Conservation (phyloP, 2,329 filamentous ascomycete genomes). For the Fusarium setosum region DNA sequence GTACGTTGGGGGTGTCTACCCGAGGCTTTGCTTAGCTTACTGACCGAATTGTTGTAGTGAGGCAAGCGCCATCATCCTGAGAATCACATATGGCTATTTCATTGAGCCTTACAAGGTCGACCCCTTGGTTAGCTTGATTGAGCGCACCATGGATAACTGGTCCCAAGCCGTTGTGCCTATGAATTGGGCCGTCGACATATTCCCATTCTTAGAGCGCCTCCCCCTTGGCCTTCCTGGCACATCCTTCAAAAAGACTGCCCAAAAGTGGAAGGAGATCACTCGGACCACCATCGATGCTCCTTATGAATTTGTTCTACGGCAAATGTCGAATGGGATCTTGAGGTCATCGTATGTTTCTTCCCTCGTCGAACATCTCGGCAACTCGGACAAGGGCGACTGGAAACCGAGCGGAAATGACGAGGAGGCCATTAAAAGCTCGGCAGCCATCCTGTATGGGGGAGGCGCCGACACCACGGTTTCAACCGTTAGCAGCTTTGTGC, state of each 20-base stretch:
- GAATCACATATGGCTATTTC: conserved; percentile 47
- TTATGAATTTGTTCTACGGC: conserved; percentile 44
- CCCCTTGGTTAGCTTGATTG: conserved; percentile 44
- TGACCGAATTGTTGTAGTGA: conserved; percentile 28
- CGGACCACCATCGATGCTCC: conserved; percentile 38
- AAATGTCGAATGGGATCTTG: conserved; percentile 36
- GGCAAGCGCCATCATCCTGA: conserved; percentile 42
- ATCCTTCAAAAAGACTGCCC: conserved; percentile 45
- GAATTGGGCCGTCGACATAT: conserved; percentile 48
- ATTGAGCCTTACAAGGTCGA: conserved; percentile 45
- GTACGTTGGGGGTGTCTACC: conserved; percentile 21
- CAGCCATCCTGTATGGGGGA: conserved; percentile 43
- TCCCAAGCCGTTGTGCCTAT: conserved; percentile 43
- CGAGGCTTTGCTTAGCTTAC: not conserved
- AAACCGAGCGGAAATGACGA: conserved; percentile 32
- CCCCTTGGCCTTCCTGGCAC: conserved; percentile 46
- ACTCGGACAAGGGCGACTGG: not conserved
- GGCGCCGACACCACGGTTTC: conserved; percentile 46
- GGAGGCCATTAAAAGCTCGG: conserved; percentile 38
- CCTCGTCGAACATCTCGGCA: conserved; percentile 33
- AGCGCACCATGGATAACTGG: conserved; percentile 45
- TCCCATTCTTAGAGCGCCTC: conserved; percentile 46
- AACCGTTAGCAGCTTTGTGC: conserved; percentile 37
- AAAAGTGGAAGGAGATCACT: conserved; percentile 37
- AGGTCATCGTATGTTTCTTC: conserved; percentile 43